Evolutionary conservation across 2,329 filamentous ascomycete genomes (phyloP).

Genomic region (Leptographium lundbergii): DNA sequence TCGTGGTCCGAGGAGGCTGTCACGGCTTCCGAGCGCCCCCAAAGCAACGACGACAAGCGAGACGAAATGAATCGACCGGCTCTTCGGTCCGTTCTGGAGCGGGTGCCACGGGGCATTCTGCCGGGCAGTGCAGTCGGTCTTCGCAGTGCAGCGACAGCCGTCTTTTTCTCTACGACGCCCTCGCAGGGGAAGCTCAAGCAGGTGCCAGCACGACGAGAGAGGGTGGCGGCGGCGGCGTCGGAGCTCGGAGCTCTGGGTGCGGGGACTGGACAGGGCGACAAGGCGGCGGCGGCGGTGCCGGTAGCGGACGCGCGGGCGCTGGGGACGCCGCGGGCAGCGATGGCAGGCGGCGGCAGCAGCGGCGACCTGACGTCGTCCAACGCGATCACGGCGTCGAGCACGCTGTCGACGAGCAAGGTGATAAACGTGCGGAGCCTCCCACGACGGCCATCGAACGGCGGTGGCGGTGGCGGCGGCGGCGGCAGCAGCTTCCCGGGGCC

Average conservation of each 20-base stretch:
- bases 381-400: too few species aligned
- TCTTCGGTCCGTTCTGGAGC: slow-evolving; percentile 9
- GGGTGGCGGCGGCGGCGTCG: slow-evolving; percentile 14
- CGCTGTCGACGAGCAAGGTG: slow-evolving; percentile 10
- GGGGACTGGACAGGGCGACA: not conserved
- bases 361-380: not conserved
- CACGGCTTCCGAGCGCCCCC: not conserved
- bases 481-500: slow-evolving; percentile 3
- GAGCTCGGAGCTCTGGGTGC: slow-evolving; percentile 12
- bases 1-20: not conserved
- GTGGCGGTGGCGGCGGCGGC: not conserved
- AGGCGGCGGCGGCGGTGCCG: not conserved
- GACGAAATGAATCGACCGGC: slow-evolving; percentile 9
- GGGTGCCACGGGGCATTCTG: not conserved
- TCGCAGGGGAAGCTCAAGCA: slow-evolving; percentile 8
- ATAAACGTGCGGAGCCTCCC: slow-evolving; percentile 18
- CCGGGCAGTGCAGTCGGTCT: not conserved
- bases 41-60: not conserved
- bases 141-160: not conserved
- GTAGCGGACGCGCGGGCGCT: not conserved
- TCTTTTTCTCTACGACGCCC: slow-evolving; percentile 10
- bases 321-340: not conserved
- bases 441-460: not conserved
- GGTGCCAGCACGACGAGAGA: slow-evolving; percentile 8
- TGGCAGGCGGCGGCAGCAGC: not conserved